Percentiles rank a stretch among this genome's conserved stretches.
phyloP scores from a whole-genome alignment of 805 yeast genomes.

The Kuraishia ogatae region DNA sequence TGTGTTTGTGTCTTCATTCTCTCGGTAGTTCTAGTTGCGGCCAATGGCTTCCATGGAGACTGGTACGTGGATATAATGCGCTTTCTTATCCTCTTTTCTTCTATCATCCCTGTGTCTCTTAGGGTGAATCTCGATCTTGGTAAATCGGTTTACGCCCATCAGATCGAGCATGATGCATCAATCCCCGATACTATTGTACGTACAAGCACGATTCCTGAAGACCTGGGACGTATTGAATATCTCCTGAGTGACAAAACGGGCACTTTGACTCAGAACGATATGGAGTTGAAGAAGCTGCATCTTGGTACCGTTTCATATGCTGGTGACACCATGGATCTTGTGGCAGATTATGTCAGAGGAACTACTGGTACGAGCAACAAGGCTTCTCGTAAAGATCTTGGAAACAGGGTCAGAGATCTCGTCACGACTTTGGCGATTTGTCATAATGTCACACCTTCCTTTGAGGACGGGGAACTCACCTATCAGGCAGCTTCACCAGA shows the following conservation, averaged over 20 bases:
- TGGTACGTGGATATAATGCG: constrained; percentile 94
- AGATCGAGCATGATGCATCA: constrained; percentile 78
- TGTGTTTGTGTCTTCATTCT: constrained; percentile 81
- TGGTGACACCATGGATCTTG: constrained; percentile 87
- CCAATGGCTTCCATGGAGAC: constrained; percentile 59
- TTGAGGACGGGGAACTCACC: constrained; percentile 63
- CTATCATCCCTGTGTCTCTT: constrained; percentile 92
- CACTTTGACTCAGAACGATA: constrained; percentile 94
- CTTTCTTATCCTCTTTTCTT: constrained; percentile 83
- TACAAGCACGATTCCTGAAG: constrained; percentile 97
- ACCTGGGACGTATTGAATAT: constrained; percentile 91
- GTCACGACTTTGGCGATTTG: constrained; percentile 84
- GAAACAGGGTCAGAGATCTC: constrained; percentile 70
- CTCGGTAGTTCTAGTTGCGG: constrained; percentile 68
- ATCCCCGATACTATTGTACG: constrained; percentile 89
- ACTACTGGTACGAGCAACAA: constrained; percentile 10
- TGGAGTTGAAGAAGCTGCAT: constrained; percentile 92
- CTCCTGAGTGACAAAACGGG: constrained; percentile 93
- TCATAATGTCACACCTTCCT: constrained; percentile 93
- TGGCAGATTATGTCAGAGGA: constrained; percentile 53
- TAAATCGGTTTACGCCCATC: constrained; percentile 90
- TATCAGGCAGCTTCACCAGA: constrained; percentile 99
- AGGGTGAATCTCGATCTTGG: constrained; percentile 94
- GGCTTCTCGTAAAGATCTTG: constrained; percentile 55
- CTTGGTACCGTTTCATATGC: constrained; percentile 90